These are phyloP conservation scores for Mollisiaceae sp. DNA, from an alignment of 2,329 filamentous ascomycete species.

Conservation along the genomic window DNA sequence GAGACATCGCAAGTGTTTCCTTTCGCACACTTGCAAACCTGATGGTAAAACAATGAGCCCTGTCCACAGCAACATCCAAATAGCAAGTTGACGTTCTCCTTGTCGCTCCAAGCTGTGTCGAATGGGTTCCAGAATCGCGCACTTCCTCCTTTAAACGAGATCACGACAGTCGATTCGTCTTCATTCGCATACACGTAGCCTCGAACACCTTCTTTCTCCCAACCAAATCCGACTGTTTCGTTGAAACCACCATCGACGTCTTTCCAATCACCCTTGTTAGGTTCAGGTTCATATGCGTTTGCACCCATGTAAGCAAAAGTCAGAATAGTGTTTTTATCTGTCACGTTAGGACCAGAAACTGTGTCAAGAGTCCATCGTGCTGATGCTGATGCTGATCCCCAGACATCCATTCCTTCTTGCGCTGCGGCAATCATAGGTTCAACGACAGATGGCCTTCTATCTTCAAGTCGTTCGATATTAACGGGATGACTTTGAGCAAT, in stretches of 20 bases:
- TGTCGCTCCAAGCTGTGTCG: constrained; percentile 93
- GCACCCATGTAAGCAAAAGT: constrained; percentile 84
- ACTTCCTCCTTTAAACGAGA: constrained; percentile 88
- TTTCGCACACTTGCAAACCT: constrained; percentile 87
- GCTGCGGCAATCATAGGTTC: constrained; percentile 11
- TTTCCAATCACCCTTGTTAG: constrained; percentile 76
- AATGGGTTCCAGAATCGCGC: constrained; percentile 92
- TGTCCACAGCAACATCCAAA: constrained; percentile 96
- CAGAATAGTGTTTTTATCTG: constrained; percentile 81
- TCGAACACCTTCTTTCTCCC: constrained; percentile 84
- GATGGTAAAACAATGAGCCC: constrained; percentile 84
- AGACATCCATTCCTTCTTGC: neutral
- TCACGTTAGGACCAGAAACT: constrained; percentile 76
- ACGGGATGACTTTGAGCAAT: neutral
- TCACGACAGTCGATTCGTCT: constrained; percentile 81
- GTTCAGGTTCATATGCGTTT: constrained; percentile 80
- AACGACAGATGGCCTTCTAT: constrained; percentile 7
- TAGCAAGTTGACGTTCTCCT: constrained; percentile 94
- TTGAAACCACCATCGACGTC: constrained; percentile 71
- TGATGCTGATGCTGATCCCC: neutral
- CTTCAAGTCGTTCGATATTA: constrained; percentile 1
- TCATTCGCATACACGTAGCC: constrained; percentile 91
- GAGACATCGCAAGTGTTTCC: constrained; percentile 90
- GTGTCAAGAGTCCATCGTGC: constrained; percentile 20
- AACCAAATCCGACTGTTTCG: constrained; percentile 85